Percentiles rank a stretch among this genome's conserved stretches.
Conservation (phyloP, 2,329 filamentous ascomycete genomes). For the Metarhizium brunneum region DNA sequence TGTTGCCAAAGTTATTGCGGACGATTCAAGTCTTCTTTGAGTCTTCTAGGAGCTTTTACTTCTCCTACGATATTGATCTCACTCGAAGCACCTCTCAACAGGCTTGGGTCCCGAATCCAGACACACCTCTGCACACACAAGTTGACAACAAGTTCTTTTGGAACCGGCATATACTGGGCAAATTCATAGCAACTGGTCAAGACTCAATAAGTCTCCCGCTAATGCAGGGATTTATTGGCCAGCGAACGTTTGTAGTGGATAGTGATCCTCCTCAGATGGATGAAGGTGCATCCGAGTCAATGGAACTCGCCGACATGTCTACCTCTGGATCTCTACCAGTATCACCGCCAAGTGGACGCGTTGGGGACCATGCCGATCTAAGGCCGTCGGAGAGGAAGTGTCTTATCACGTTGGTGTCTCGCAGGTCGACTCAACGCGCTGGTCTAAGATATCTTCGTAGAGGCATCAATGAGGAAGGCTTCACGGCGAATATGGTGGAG, state of each 20-base stretch:
- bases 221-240: constrained; percentile 91
- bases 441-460: constrained; percentile 84
- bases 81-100: constrained; percentile 52
- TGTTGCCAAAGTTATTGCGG: constrained; percentile 76
- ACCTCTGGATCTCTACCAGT: constrained; percentile 16
- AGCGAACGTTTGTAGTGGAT: constrained; percentile 69
- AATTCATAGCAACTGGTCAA: constrained; percentile 66
- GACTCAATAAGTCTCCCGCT: constrained; percentile 67
- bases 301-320: constrained; percentile 34
- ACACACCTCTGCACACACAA: constrained; percentile 54
- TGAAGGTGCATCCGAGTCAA: constrained; percentile 31
- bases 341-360: constrained; percentile 16
- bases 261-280: constrained; percentile 47
- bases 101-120: constrained; percentile 10
- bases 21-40: constrained; percentile 81
- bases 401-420: constrained; percentile 83
- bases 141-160: constrained; percentile 82
- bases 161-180: constrained; percentile 68
- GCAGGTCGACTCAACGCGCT: constrained; percentile 75
- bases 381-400: constrained; percentile 48
- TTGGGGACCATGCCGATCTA: constrained; percentile 27
- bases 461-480: constrained; percentile 82
- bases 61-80: constrained; percentile 89
- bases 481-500: constrained; percentile 84
- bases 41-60: constrained; percentile 79